Evolutionary conservation across 371 early-diverging fungal species (phyloP), one percentile per base, ranked within the genome.

Genomic region (Mucor lusitanicus): DNA sequence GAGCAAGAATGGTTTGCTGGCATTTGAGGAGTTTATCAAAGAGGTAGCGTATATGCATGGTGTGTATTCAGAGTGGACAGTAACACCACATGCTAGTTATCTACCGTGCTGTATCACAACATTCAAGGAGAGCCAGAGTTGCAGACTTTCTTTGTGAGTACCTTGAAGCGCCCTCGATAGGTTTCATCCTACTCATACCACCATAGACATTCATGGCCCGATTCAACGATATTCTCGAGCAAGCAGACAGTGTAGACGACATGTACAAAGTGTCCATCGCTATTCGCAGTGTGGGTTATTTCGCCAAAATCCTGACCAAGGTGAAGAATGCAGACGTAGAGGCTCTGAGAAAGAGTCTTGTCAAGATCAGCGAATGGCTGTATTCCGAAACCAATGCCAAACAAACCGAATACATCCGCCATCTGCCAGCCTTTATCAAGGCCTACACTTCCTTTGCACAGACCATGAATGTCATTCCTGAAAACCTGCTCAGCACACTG

Each of bases 231-330:
- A 61, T 72, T 11, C 60, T 87, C 53, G 71, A 80, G 40, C 58
- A 68, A 13, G 80, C 82, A 2, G 71, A 77, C 12, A 67, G 75
- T n/a, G 64, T 80, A 15, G 80, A 83, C 23, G 83, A 87, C 23
- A 70, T 90, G 35, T 70, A 64, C 17, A 61, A 66, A 19, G 54
- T 80, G 1, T 89, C 93, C 3, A 77, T 88, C 3, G 88, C 91
- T 5, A 86, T 94, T 44, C 81, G 89, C 56, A 89, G 90, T 11
- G 83, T 90, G 37, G 94, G 94, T 0, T 85, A 88, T 61, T 88
- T 94, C 64, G 85, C 91, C 0, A 79, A 79, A n/a, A 85, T 87
- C 0, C 25, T 88, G 84, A 71, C 83, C 81, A 48, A 74, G 72
- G 12, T 84, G 63, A 61, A 73, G 0, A 64, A 64, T 19, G 77